Percentiles rank a stretch among this genome's conserved stretches.
Evolutionary conservation across 768 basidiomycete species (phyloP).

Genomic region (Jaapia argillacea): DNA sequence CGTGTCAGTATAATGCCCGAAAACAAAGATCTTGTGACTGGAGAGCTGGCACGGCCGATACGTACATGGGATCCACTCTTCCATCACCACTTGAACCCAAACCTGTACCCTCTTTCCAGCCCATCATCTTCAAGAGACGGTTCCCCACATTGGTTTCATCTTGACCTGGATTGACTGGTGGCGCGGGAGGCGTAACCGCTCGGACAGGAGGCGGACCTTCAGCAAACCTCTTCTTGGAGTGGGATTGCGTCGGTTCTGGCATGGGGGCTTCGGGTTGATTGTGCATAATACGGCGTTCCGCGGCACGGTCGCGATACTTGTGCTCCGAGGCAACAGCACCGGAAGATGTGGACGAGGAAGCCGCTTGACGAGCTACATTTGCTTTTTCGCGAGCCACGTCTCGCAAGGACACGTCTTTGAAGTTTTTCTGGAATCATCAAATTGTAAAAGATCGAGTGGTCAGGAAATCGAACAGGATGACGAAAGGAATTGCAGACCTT

Average conservation of each 20-base stretch:
- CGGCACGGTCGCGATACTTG: slow-evolving; percentile 93
- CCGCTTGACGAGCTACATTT: slow-evolving; percentile 28
- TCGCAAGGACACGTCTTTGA: slow-evolving; percentile 59
- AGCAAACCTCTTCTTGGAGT: slow-evolving; percentile 35
- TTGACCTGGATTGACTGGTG: slow-evolving; percentile 58
- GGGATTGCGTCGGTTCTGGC: slow-evolving; percentile 35
- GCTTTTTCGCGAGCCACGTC: slow-evolving; percentile 68
- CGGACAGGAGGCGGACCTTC: slow-evolving; percentile 44
- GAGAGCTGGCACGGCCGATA: slow-evolving; percentile 8
- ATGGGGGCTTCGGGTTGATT: slow-evolving; percentile 85
- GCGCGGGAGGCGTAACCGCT: slow-evolving; percentile 52
- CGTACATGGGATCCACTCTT: slow-evolving; percentile 80
- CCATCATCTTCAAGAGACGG: slow-evolving; percentile 94
- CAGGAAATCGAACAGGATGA: too few relatives aligned
- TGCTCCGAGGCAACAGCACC: slow-evolving; percentile 37
- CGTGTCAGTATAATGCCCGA: slow-evolving; percentile 4
- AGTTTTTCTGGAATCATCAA: slow-evolving; percentile 61
- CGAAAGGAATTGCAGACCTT: slow-evolving; percentile 77
- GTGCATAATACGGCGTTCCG: slow-evolving; percentile 82
- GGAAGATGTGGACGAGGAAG: slow-evolving; percentile 13
- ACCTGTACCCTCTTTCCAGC: slow-evolving; percentile 88
- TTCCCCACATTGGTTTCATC: slow-evolving; percentile 88
- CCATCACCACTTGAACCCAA: slow-evolving; percentile 79
- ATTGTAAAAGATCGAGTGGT: neutral
- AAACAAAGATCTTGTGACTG: slow-evolving; percentile 1